These are phyloP conservation scores for Verticillium nubilum DNA, from an alignment of 2,329 filamentous ascomycete species.

Conservation along the genomic window DNA sequence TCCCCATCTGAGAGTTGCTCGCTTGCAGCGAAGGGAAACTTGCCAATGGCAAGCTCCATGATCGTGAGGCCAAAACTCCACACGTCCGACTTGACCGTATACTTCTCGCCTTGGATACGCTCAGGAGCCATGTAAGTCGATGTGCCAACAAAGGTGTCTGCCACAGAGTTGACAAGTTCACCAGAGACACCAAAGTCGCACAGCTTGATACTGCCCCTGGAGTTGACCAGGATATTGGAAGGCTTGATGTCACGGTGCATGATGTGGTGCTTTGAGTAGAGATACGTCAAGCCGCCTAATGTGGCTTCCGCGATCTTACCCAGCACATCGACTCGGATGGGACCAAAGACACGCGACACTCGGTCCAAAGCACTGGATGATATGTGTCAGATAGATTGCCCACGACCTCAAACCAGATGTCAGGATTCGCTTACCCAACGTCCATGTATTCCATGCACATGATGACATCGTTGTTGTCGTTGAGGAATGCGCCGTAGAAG, in stretches of 20 bases:
- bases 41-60: constrained; percentile 96
- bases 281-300: constrained; percentile 86
- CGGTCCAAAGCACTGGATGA: constrained; percentile 74
- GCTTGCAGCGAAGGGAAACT: constrained; percentile 85
- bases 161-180: constrained; percentile 95
- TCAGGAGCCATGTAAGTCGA: constrained; percentile 99
- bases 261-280: constrained; percentile 93
- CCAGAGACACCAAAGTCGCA: constrained; percentile 99
- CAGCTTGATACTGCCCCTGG: constrained; percentile 87
- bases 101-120: constrained; percentile 92
- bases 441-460: constrained; percentile 99
- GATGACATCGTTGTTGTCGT: constrained; percentile 94
- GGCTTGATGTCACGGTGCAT: constrained; percentile 99
- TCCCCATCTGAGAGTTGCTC: constrained; percentile 67
- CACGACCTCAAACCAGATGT: too few species aligned
- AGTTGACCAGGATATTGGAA: constrained; percentile 96
- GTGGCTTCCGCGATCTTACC: constrained; percentile 98
- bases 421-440: constrained; percentile 68
- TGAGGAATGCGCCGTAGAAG: constrained; percentile 96
- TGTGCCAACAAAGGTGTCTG: constrained; percentile 96
- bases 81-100: constrained; percentile 97
- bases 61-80: constrained; percentile 95
- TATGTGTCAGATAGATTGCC: not conserved
- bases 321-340: constrained; percentile 89
- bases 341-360: constrained; percentile 91